phyloP scores from a whole-genome alignment of 1,284 basidiomycete genomes.

The Fomitopsis pinicola region DNA sequence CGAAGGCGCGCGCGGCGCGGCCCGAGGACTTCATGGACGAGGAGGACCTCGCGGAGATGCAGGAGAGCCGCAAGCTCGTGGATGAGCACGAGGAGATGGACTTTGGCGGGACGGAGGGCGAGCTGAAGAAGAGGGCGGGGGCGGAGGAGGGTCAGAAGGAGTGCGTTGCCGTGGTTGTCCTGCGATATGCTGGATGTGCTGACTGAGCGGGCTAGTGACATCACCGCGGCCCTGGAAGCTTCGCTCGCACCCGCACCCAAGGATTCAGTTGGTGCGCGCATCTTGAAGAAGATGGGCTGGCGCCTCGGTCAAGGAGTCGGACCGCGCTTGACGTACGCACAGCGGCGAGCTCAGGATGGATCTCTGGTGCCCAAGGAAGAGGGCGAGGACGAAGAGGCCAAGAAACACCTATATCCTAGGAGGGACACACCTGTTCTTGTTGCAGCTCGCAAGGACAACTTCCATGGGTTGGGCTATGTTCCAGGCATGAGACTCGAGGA shows the following conservation, averaged over 20 bases:
- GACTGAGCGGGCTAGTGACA: constrained; percentile 39
- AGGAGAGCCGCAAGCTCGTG: constrained; percentile 67
- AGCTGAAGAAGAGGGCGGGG: constrained; percentile 28
- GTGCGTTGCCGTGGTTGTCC: constrained; percentile 37
- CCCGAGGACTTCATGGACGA: constrained; percentile 99
- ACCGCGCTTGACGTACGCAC: constrained; percentile 78
- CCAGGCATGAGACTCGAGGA: constrained; percentile 65
- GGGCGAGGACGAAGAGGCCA: constrained; percentile 72
- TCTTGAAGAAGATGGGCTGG: constrained; percentile 97
- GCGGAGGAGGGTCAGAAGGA: constrained; percentile 44
- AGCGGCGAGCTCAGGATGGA: constrained; percentile 35
- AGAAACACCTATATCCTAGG: constrained; percentile 83
- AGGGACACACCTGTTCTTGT: constrained; percentile 69
- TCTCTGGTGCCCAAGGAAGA: constrained; percentile 30
- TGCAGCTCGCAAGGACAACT: constrained; percentile 68
- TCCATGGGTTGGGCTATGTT: constrained; percentile 76
- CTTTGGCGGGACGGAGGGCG: constrained; percentile 54
- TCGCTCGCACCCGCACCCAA: constrained; percentile 58
- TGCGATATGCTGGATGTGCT: not conserved
- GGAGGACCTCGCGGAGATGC: constrained; percentile 85
- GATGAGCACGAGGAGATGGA: constrained; percentile 78
- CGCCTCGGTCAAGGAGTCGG: constrained; percentile 89
- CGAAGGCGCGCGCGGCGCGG: constrained; percentile 52
- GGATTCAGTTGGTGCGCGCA: constrained; percentile 74
- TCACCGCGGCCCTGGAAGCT: constrained; percentile 55